A percentile compares a stretch with the other conserved stretches of the same genome.
Evolutionary conservation across 2,329 filamentous ascomycete genomes (phyloP).

Genomic region (Fusarium miscanthi): DNA sequence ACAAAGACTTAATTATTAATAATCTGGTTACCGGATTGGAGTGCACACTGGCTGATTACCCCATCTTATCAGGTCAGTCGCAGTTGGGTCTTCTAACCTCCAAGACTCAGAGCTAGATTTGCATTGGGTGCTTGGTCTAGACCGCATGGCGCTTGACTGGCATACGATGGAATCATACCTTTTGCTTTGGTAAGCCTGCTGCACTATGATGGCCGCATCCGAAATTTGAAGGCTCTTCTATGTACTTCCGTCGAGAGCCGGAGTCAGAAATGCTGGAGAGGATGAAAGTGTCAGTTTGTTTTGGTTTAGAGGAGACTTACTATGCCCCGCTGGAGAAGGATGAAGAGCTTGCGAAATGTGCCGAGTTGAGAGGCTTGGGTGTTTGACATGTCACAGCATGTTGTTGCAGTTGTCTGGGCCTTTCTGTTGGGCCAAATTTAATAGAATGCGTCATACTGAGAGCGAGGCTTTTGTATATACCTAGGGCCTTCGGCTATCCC

Average conservation of each 20-base stretch:
- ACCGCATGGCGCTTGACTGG: conserved; percentile 15
- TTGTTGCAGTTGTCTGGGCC: no score
- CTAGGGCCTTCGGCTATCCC: not conserved
- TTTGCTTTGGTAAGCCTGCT: conserved; percentile 12
- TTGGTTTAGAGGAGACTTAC: conserved; percentile 16
- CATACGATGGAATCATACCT: conserved; percentile 20
- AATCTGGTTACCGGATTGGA: no score
- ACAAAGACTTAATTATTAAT: no score
- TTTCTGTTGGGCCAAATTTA: not conserved
- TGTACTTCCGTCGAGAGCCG: conserved; percentile 4
- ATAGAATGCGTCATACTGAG: not conserved
- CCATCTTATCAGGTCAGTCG: no score
- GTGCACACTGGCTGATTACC: no score
- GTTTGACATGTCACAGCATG: not conserved
- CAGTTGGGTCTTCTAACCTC: not conserved
- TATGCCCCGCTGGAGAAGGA: conserved; percentile 11
- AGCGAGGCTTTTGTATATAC: not conserved
- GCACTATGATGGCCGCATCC: conserved; percentile 12
- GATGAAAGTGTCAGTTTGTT: conserved; percentile 23
- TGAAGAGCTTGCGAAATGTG: not conserved
- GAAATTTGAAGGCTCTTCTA: conserved; percentile 17
- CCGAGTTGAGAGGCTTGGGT: conserved; percentile 1
- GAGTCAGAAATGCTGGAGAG: not conserved
- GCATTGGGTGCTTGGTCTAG: conserved; percentile 1
- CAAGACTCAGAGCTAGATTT: conserved; percentile 7